Evolutionary conservation across 2,329 filamentous ascomycete genomes (phyloP).

Genomic region (Cadophora sp.): DNA sequence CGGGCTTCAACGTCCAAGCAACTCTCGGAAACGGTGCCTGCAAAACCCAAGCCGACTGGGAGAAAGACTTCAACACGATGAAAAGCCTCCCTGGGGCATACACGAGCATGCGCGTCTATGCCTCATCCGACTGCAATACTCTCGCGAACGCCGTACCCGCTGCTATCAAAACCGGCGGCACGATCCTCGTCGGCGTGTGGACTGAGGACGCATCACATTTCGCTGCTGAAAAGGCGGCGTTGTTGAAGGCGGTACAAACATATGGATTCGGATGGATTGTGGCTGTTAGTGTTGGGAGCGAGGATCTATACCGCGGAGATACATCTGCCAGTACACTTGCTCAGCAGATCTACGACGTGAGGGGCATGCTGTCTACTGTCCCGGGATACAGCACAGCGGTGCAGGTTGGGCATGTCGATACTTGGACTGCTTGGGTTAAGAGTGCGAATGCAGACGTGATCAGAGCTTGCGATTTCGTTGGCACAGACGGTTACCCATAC

Average conservation of each 20-base stretch:
- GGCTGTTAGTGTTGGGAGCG: slow-evolving; percentile 69
- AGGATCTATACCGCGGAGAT: slow-evolving; percentile 69
- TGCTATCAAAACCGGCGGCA: slow-evolving; percentile 64
- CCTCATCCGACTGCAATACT: slow-evolving; percentile 58
- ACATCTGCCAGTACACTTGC: slow-evolving; percentile 50
- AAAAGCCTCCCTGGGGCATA: slow-evolving; percentile 57
- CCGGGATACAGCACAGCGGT: slow-evolving; percentile 56
- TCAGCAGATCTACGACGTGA: slow-evolving; percentile 56
- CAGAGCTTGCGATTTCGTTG: slow-evolving; percentile 68
- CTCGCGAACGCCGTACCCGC: slow-evolving; percentile 59
- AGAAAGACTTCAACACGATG: slow-evolving; percentile 67
- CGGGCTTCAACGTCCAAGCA: slow-evolving; percentile 52
- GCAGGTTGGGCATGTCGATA: slow-evolving; percentile 72
- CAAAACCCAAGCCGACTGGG: slow-evolving; percentile 69
- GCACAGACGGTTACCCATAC: slow-evolving; percentile 71
- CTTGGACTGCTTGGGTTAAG: slow-evolving; percentile 69
- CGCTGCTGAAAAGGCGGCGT: slow-evolving; percentile 64
- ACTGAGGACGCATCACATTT: slow-evolving; percentile 61
- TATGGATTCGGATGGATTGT: slow-evolving; percentile 67
- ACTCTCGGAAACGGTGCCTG: slow-evolving; percentile 61
- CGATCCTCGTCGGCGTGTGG: slow-evolving; percentile 72
- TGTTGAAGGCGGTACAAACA: slow-evolving; percentile 61
- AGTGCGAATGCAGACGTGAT: slow-evolving; percentile 64
- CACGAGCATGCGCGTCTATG: slow-evolving; percentile 68
- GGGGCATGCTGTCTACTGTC: slow-evolving; percentile 57